A percentile compares a stretch with the other conserved stretches of the same genome.
These are phyloP conservation scores for Populus tremula DNA, from an alignment of 345 rosid genomes.

Conservation along the genomic window DNA sequence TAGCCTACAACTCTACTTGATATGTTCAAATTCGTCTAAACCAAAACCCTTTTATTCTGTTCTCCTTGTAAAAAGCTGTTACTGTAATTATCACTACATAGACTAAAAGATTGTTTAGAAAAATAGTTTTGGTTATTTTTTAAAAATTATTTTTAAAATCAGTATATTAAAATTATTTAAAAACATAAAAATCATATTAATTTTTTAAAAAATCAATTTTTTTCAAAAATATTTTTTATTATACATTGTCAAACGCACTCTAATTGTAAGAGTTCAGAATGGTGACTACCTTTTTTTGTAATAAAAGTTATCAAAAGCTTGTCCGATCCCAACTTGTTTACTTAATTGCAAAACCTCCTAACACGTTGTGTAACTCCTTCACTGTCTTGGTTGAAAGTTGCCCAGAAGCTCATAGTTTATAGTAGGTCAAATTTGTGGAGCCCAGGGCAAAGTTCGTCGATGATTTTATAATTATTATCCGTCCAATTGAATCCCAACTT, in stretches of 20 bases:
- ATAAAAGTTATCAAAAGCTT: background rate
- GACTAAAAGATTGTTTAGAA: no score
- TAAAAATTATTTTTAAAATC: no score
- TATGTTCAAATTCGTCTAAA: background rate
- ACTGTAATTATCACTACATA: no score
- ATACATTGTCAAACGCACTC: no score
- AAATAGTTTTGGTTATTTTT: no score
- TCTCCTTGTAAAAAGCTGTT: background rate
- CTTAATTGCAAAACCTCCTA: background rate
- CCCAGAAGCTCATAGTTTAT: background rate
- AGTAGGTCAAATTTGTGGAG: background rate
- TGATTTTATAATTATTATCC: background rate
- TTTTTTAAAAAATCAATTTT: no score
- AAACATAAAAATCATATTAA: no score
- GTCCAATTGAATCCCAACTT: background rate
- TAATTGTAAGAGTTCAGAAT: no score
- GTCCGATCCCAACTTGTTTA: background rate
- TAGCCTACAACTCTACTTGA: no score
- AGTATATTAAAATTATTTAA: no score
- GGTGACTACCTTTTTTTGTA: no score
- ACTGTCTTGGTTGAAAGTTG: background rate
- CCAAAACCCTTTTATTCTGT: background rate
- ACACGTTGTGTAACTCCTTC: background rate
- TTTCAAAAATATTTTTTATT: no score
- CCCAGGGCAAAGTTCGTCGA: background rate